phyloP scores from a whole-genome alignment of 805 yeast species.

The Isabelozyma pseudorhagii region DNA sequence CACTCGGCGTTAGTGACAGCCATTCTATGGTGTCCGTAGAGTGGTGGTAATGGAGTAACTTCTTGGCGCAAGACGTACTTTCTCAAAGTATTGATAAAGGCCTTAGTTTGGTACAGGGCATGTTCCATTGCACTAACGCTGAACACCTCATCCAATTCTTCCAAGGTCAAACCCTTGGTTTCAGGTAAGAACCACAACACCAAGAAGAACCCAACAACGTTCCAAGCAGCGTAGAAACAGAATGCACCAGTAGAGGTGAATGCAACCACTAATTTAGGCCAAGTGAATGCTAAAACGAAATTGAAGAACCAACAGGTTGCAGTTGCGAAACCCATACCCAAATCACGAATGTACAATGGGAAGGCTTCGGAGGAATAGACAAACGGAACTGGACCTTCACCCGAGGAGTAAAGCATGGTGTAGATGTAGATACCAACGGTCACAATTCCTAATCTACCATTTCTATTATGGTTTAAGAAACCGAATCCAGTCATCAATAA shows the following conservation, averaged over 20 bases:
- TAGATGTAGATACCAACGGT: slow-evolving; percentile 72
- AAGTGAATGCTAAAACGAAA: slow-evolving; percentile 66
- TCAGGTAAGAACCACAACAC: slow-evolving; percentile 73
- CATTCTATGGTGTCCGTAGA: slow-evolving; percentile 55
- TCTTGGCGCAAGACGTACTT: slow-evolving; percentile 43
- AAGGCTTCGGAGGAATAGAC: slow-evolving; percentile 83
- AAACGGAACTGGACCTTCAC: slow-evolving; percentile 89
- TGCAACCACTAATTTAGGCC: slow-evolving; percentile 69
- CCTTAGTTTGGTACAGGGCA: slow-evolving; percentile 40
- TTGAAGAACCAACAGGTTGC: slow-evolving; percentile 75
- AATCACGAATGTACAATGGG: slow-evolving; percentile 74
- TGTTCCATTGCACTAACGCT: slow-evolving; percentile 55
- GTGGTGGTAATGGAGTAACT: slow-evolving; percentile 50
- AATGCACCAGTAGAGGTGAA: slow-evolving; percentile 83
- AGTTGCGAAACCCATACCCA: slow-evolving; percentile 78
- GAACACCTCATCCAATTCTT: slow-evolving; percentile 74
- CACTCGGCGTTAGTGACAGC: slow-evolving; percentile 61
- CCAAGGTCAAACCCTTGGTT: slow-evolving; percentile 64
- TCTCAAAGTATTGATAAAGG: slow-evolving; percentile 41
- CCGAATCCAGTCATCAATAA: slow-evolving; percentile 65
- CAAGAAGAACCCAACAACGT: slow-evolving; percentile 63
- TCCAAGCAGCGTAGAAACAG: slow-evolving; percentile 88
- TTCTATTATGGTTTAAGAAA: slow-evolving; percentile 55
- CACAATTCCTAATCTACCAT: slow-evolving; percentile 64
- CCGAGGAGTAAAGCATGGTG: slow-evolving; percentile 72